phyloP scores from a whole-genome alignment of 208 protist genomes.

The Balamuthia mandrillaris region DNA sequence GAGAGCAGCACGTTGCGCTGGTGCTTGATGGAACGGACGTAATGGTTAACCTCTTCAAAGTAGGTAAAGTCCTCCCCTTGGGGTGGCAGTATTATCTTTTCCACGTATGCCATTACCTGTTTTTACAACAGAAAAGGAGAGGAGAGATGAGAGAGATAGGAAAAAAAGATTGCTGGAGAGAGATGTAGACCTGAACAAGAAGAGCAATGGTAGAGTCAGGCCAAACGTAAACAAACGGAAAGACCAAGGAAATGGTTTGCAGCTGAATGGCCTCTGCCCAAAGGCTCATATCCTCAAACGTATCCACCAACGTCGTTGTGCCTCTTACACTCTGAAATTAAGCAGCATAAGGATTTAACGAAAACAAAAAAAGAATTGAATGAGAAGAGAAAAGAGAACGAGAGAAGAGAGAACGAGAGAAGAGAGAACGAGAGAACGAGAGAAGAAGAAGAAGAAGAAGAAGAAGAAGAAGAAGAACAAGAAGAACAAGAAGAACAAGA shows the following conservation, averaged over 20 bases:
- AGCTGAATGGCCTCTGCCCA: conserved; percentile 29
- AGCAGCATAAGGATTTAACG: too few species aligned
- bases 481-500: too few species aligned
- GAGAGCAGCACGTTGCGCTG: neutral
- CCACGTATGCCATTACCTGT: conserved; percentile 29
- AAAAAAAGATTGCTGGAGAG: too few species aligned
- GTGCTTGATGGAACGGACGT: neutral
- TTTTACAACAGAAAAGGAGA: too few species aligned
- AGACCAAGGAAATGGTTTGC: conserved; percentile 12
- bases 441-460: neutral
- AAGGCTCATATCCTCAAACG: conserved; percentile 4
- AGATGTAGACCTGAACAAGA: neutral
- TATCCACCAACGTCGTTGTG: conserved; percentile 16
- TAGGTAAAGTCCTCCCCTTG: conserved; percentile 5
- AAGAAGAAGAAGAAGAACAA: neutral
- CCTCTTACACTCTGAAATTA: conserved; percentile 15
- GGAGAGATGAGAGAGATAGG: too few species aligned
- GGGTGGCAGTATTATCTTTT: conserved; percentile 4
- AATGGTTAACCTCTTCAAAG: neutral
- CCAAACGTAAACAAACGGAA: conserved; percentile 30
- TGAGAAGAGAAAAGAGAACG: too few species aligned
- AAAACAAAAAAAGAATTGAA: too few species aligned
- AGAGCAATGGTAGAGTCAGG: neutral
- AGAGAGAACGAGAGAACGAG: too few species aligned
- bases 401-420: too few species aligned